phyloP scores from a whole-genome alignment of 2,329 filamentous ascomycete genomes.

The Epichloe hybrida region DNA sequence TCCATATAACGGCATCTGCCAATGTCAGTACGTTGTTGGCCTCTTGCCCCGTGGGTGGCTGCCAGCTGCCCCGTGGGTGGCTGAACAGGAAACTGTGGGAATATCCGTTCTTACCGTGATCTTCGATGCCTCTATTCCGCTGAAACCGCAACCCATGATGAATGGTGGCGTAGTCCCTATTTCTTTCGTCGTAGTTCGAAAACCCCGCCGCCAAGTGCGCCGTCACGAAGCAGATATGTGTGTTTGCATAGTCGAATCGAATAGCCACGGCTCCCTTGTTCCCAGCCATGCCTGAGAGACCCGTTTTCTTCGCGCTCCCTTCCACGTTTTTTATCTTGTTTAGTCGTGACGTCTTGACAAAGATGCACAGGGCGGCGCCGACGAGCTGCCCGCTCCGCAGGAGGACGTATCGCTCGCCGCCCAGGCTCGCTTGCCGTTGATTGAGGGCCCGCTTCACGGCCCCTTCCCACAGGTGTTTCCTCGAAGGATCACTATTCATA shows the following conservation, averaged over 20 bases:
- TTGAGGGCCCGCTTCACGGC: conserved; percentile 72
- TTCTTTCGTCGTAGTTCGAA: conserved; percentile 90
- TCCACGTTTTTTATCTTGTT: conserved; percentile 90
- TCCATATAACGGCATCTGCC: conserved; percentile 68
- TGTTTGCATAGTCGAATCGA: conserved; percentile 86
- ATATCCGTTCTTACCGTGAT: conserved; percentile 49
- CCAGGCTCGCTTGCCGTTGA: conserved; percentile 46
- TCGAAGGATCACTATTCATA: conserved; percentile 89
- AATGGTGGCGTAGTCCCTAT: conserved; percentile 84
- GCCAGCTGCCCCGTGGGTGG: background rate
- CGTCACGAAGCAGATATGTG: conserved; percentile 87
- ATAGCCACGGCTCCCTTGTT: conserved; percentile 98
- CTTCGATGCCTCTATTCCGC: conserved; percentile 76
- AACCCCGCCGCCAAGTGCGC: conserved; percentile 94
- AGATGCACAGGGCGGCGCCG: conserved; percentile 82
- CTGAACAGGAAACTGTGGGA: no score
- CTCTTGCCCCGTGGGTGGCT: background rate
- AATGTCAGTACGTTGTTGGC: background rate
- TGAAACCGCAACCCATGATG: conserved; percentile 80
- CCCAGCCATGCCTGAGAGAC: conserved; percentile 90
- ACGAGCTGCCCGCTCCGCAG: conserved; percentile 88
- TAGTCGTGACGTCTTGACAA: conserved; percentile 67
- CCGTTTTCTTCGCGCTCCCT: conserved; percentile 84
- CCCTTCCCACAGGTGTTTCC: conserved; percentile 75
- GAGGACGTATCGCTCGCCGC: conserved; percentile 71